phyloP scores from a whole-genome alignment of 108 stramenopile species.

The Cyclostephanos tholiformis region DNA sequence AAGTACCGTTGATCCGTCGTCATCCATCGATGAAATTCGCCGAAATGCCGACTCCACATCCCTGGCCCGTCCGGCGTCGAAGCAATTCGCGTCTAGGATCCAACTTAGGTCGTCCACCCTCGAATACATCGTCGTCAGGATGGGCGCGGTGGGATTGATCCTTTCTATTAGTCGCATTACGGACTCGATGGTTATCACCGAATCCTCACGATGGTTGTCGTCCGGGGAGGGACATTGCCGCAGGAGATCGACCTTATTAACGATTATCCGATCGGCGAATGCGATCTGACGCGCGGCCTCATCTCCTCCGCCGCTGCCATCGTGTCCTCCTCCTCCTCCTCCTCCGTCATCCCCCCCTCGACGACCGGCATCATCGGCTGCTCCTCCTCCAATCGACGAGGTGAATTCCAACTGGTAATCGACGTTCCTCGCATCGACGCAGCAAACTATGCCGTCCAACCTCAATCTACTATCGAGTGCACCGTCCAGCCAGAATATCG shows the following conservation, averaged over 20 bases:
- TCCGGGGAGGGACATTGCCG: neutral
- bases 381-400: too few relatives aligned
- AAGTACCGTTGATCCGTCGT: neutral
- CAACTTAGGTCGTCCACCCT: conserved; percentile 77
- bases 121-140: conserved; percentile 72
- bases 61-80: conserved; percentile 60
- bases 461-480: conserved; percentile 70
- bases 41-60: conserved; percentile 46
- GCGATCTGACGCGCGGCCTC: conserved; percentile 92
- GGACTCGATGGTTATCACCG: conserved; percentile 11
- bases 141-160: conserved; percentile 90
- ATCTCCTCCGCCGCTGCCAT: too few relatives aligned
- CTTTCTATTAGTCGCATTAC: conserved; percentile 45
- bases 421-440: conserved; percentile 76
- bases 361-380: too few relatives aligned
- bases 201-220: conserved; percentile 9
- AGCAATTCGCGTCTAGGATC: conserved; percentile 90
- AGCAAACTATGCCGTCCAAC: conserved; percentile 82
- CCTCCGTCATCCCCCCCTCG: neutral
- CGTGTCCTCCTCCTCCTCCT: neutral
- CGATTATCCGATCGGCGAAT: conserved; percentile 82
- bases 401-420: conserved; percentile 58
- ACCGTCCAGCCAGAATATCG: conserved; percentile 89
- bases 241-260: conserved; percentile 87
- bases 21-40: conserved; percentile 6